Evolutionary conservation across 352 stramenopile species (phyloP), one percentile per base, ranked within the genome.

Genomic region (Phytophthora melonis): DNA sequence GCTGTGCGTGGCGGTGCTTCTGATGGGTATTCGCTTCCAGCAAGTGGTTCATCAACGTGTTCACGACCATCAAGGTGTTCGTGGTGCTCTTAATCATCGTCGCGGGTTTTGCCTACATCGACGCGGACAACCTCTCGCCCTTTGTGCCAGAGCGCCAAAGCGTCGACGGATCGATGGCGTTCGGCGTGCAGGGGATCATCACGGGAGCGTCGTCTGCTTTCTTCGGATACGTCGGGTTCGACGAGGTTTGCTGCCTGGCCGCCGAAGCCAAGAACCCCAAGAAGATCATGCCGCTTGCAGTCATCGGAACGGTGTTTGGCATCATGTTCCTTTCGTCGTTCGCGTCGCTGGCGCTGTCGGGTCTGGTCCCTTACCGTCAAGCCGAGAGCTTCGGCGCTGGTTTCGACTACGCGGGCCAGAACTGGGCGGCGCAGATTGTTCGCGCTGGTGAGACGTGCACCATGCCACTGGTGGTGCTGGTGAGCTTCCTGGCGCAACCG

Each of bases 181-280:
- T 83, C 30, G 88, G 90, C 7, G 30, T 54, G 0, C 73, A 81
- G 50, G 89, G 90, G 27, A 79, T 98, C 55, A 82, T 98, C 65
- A 81, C 77, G 8, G 93, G 91, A 14, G 82, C 90, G 2, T 94
- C 93, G 23, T 89, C 90, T 14, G 93, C 90, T 19, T 98, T 98
- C 82, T 98, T 98, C 79, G 93, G 93, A 32, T 98, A 96, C 73
- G 79, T 98, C 49, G 96, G 96, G 8, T 98, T 98, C 70, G 96
- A 99, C 75, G 95, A 98, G 65, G 88, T 99, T 13, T 97, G 92
- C 72, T 98, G 93, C 72, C 74, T 98, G 4, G 88, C 92, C n/a
- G 88, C 87, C 14, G 89, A 96, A 59, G 82, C 84, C 11, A 90
- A 92, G 68, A 87, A 96, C 76, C 86, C 88, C n/a, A 79, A 86